Conservation (phyloP, 176 grass and related monocot genomes). For the Phyllostachys edulis region DNA sequence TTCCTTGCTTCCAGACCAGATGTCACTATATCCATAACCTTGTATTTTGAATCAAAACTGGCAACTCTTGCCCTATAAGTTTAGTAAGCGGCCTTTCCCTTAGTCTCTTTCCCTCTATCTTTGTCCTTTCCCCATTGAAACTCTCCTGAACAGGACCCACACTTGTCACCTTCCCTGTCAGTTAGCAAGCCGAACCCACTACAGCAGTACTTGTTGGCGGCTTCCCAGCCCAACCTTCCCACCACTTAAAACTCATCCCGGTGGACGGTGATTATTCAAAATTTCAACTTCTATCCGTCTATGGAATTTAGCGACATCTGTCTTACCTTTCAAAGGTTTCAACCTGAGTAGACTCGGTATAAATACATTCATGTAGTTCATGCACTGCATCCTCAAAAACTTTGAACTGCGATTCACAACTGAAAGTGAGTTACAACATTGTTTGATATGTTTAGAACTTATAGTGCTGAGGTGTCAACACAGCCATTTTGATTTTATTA, state of each 20-base stretch:
- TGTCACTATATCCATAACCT: no score
- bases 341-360: background rate
- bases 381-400: constrained; percentile 6
- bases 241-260: background rate
- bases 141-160: no score
- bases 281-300: background rate
- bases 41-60: no score
- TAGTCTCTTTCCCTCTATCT: no score
- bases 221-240: background rate
- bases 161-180: no score
- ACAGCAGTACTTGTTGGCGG: background rate
- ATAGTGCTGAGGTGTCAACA: background rate
- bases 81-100: no score
- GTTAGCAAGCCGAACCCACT: no score
- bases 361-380: constrained; percentile 12
- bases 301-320: background rate
- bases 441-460: constrained; percentile 22
- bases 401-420: constrained; percentile 8
- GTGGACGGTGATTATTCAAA: background rate
- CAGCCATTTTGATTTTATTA: background rate
- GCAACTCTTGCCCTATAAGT: no score
- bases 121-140: no score
- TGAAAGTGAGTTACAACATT: constrained; percentile 13
- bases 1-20: no score
- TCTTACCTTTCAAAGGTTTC: constrained; percentile 14